These are phyloP conservation scores for Ascochyta rabiei DNA, from an alignment of 2,329 filamentous ascomycete species.

Conservation along the genomic window DNA sequence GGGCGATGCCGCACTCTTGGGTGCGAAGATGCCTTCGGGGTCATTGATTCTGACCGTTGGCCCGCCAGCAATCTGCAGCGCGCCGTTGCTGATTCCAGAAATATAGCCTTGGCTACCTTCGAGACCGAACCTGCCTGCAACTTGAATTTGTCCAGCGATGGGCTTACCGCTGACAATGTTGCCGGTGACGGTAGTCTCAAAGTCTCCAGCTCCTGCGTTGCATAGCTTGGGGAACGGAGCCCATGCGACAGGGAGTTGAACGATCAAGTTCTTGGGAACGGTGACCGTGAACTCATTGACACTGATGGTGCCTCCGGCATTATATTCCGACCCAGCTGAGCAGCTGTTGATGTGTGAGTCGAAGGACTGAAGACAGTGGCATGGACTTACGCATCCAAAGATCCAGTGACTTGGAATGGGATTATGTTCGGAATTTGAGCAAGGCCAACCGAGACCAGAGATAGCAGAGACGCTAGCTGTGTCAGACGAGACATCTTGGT, in stretches of 20 bases:
- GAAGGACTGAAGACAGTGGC: neutral
- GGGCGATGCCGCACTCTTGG: constrained; percentile 31
- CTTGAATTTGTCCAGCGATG: constrained; percentile 49
- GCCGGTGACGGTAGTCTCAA: constrained; percentile 45
- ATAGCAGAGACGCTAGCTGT: constrained; percentile 22
- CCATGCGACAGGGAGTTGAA: constrained; percentile 56
- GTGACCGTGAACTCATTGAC: constrained; percentile 55
- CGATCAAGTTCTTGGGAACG: constrained; percentile 58
- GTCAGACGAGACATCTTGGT: constrained; percentile 28
- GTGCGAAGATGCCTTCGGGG: constrained; percentile 53
- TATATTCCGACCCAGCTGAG: constrained; percentile 39
- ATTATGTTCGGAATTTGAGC: constrained; percentile 33
- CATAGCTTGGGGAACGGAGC: constrained; percentile 50
- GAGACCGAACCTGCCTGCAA: constrained; percentile 45
- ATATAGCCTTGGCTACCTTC: constrained; percentile 48
- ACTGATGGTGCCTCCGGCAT: constrained; percentile 54
- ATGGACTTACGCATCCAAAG: constrained; percentile 33
- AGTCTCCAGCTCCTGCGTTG: constrained; percentile 24
- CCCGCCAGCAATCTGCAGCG: constrained; percentile 47
- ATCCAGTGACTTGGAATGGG: constrained; percentile 36
- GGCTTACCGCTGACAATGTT: constrained; percentile 47
- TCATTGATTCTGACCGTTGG: constrained; percentile 52
- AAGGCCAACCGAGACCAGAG: constrained; percentile 24
- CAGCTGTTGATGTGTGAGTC: constrained; percentile 23
- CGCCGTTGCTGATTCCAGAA: constrained; percentile 44